phyloP scores from a whole-genome alignment of 192 early-diverging fungal species.

The Bifiguratus adelaidae region DNA sequence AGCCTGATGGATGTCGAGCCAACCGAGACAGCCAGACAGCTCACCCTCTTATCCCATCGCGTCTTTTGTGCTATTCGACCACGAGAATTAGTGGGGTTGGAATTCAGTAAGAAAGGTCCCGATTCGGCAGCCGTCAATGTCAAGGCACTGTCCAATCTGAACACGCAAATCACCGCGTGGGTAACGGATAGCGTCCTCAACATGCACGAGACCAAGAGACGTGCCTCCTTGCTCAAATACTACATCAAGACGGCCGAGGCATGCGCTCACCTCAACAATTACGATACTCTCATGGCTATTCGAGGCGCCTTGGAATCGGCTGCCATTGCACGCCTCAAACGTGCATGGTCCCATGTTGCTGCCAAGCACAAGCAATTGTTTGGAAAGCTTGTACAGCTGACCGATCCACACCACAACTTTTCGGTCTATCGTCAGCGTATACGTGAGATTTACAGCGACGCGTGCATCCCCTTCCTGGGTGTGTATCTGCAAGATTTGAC shows the following conservation, averaged over 20 bases:
- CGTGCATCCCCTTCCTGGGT: conserved; percentile 69
- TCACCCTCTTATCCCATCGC: conserved; percentile 79
- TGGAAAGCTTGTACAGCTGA: conserved; percentile 52
- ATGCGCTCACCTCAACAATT: conserved; percentile 89
- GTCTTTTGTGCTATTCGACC: conserved; percentile 76
- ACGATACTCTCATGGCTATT: conserved; percentile 83
- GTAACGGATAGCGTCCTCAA: conserved; percentile 71
- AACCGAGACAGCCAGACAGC: conserved; percentile 87
- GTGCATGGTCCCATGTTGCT: conserved; percentile 64
- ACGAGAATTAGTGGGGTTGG: conserved; percentile 81
- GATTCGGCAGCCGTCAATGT: conserved; percentile 70
- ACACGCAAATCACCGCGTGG: conserved; percentile 80
- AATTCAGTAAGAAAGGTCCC: conserved; percentile 38
- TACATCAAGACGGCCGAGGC: conserved; percentile 73
- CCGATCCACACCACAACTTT: conserved; percentile 69
- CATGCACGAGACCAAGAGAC: conserved; percentile 72
- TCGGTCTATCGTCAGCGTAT: conserved; percentile 64
- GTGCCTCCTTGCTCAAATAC: conserved; percentile 68
- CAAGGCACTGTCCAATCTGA: conserved; percentile 73
- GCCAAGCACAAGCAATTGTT: conserved; percentile 22
- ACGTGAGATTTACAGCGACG: conserved; percentile 57
- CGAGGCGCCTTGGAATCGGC: conserved; percentile 82
- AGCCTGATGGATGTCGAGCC: conserved; percentile 83
- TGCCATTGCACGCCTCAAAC: conserved; percentile 76
- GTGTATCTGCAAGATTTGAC: conserved; percentile 75